Conservation (phyloP, 208 protist genomes). For the Phytomonas sp. region DNA sequence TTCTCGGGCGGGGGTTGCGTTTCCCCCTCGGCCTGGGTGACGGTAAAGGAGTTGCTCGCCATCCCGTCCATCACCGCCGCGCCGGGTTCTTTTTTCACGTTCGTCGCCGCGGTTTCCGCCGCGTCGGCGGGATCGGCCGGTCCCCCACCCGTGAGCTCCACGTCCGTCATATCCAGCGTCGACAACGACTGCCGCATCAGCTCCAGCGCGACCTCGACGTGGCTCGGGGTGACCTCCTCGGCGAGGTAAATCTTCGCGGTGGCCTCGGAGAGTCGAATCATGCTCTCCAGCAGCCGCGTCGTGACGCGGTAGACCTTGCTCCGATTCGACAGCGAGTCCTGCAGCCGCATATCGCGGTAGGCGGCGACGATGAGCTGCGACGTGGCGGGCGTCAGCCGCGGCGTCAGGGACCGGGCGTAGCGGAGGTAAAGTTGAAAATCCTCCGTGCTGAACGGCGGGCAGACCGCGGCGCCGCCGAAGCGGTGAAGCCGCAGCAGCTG, state of each 20-base stretch:
- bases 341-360: constrained; percentile 92
- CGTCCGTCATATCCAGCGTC: constrained; percentile 83
- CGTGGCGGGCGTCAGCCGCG: constrained; percentile 79
- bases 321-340: constrained; percentile 81
- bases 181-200: constrained; percentile 88
- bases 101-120: background rate
- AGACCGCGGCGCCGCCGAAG: constrained; percentile 65
- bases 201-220: constrained; percentile 82
- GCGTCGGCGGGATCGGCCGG: constrained; percentile 11
- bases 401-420: constrained; percentile 88
- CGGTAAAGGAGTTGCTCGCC: background rate
- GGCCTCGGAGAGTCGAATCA: constrained; percentile 98
- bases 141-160: constrained; percentile 60
- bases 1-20: background rate
- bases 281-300: constrained; percentile 98
- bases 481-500: constrained; percentile 95
- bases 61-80: background rate
- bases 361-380: constrained; percentile 78
- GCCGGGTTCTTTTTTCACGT: constrained; percentile 3
- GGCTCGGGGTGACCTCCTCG: constrained; percentile 73
- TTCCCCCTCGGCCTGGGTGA: constrained; percentile 1
- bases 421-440: constrained; percentile 92
- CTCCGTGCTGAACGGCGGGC: constrained; percentile 60
- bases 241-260: constrained; percentile 94
- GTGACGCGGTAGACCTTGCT: constrained; percentile 97